phyloP scores from a whole-genome alignment of 768 basidiomycete genomes.

The Rhodotorula taiwanensis region DNA sequence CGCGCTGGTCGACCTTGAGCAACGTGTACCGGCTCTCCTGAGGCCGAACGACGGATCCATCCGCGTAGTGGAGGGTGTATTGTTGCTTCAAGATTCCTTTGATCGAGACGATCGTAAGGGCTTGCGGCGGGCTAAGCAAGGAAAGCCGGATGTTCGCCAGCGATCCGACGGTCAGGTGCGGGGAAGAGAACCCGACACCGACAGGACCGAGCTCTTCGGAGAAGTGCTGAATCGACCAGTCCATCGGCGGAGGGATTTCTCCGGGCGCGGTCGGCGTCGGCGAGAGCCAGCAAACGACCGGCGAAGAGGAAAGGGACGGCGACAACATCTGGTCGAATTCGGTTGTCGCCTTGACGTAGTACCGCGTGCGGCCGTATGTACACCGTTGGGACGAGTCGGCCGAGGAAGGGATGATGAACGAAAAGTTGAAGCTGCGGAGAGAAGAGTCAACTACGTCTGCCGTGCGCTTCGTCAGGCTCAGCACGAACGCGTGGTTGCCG shows the following conservation, averaged over 20 bases:
- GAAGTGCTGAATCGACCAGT: conserved; percentile 17
- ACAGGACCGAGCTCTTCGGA: conserved; percentile 26
- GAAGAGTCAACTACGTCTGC: background rate
- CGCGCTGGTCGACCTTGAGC: conserved; percentile 15
- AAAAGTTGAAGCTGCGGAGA: conserved; percentile 15
- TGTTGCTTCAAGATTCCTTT: conserved; percentile 13
- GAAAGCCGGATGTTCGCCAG: conserved; percentile 24
- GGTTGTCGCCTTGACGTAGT: conserved; percentile 26
- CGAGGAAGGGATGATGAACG: conserved; percentile 24
- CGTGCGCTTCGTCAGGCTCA: background rate
- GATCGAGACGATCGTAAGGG: conserved; percentile 15
- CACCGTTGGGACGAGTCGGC: too few relatives aligned
- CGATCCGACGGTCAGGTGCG: conserved; percentile 27
- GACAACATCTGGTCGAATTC: conserved; percentile 11
- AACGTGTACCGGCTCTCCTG: background rate
- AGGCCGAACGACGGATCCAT: conserved; percentile 5
- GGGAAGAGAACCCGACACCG: conserved; percentile 21
- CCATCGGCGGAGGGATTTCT: conserved; percentile 14
- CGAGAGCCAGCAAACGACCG: conserved; percentile 16
- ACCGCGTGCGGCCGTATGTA: background rate
- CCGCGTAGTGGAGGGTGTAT: conserved; percentile 6
- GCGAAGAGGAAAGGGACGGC: background rate
- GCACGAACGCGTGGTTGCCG: conserved; percentile 14
- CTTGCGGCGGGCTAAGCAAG: conserved; percentile 7
- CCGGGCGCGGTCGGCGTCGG: conserved; percentile 17